These are phyloP conservation scores for Theobroma cacao DNA, from an alignment of 345 rosid species.

Conservation along the genomic window DNA sequence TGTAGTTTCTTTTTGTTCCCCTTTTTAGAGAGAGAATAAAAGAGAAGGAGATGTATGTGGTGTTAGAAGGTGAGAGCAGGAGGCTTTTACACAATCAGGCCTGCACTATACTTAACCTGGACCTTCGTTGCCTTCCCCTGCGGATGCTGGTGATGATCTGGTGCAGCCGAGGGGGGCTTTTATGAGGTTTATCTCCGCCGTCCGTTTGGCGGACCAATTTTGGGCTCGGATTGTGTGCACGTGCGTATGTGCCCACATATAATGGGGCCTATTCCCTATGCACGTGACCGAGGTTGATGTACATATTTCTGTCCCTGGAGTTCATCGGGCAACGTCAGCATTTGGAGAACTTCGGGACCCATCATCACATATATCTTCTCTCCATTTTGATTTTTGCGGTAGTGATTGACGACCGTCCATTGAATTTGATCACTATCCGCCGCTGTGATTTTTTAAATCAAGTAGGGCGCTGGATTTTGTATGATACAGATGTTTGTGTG, in stretches of 20 bases:
- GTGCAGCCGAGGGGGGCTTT: constrained; percentile 1
- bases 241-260: constrained; percentile 12
- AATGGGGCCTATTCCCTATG: not conserved
- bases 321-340: not conserved
- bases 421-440: not conserved
- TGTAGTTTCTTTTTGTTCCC: not conserved
- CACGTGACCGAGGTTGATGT: constrained; percentile 1
- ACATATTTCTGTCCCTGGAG: not conserved
- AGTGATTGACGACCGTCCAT: not conserved
- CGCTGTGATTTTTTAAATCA: not conserved
- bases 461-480: not conserved
- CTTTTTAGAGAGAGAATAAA: constrained; percentile 8
- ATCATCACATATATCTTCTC: not conserved
- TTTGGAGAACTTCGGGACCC: not conserved
- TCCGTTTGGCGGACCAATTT: not conserved
- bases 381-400: not conserved
- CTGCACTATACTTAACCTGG: constrained; percentile 38
- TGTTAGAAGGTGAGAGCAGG: constrained; percentile 18
- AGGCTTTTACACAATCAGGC: constrained; percentile 25
- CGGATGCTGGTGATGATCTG: not conserved
- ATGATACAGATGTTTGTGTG: not conserved
- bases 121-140: not conserved
- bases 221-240: constrained; percentile 4
- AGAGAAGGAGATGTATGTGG: constrained; percentile 24
- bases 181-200: not conserved